Conservation (phyloP, 139 green algal species). For the Volvox reticuliferus region DNA sequence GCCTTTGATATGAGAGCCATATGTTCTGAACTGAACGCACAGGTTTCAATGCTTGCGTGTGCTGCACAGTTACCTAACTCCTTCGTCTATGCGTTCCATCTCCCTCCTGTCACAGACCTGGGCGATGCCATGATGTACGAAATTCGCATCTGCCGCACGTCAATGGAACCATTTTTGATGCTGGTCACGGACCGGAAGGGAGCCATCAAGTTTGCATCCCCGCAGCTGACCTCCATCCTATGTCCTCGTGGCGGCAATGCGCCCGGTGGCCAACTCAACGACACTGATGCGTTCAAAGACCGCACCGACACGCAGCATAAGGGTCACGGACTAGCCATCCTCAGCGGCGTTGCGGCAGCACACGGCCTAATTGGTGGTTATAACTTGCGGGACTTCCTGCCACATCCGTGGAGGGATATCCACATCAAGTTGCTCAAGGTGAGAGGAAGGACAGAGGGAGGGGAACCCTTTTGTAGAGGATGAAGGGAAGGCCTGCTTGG, state of each 20-base stretch:
- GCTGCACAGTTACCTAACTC: too few species aligned
- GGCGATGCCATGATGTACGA: background rate
- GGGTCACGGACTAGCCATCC: background rate
- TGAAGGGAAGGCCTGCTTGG: too few species aligned
- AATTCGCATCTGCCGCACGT: background rate
- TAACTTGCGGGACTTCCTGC: constrained; percentile 29
- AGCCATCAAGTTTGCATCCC: constrained; percentile 14
- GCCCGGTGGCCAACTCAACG: background rate
- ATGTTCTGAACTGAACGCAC: too few species aligned
- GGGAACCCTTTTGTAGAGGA: too few species aligned
- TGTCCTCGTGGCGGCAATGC: background rate
- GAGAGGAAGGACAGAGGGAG: background rate
- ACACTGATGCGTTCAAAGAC: background rate
- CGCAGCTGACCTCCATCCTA: background rate
- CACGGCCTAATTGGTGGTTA: constrained; percentile 10
- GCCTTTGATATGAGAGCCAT: too few species aligned
- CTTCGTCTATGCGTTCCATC: background rate
- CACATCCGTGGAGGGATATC: constrained; percentile 30
- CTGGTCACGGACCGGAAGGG: constrained; percentile 39
- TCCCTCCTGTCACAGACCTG: background rate
- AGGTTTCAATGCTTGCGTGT: too few species aligned
- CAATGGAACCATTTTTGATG: background rate
- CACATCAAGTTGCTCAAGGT: constrained; percentile 30
- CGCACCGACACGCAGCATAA: background rate
- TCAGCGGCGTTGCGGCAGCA: background rate